A percentile compares a stretch with the other conserved stretches of the same genome.
Evolutionary conservation across 192 early-diverging fungal species (phyloP).

Genomic region (Kickxella alabastrina): DNA sequence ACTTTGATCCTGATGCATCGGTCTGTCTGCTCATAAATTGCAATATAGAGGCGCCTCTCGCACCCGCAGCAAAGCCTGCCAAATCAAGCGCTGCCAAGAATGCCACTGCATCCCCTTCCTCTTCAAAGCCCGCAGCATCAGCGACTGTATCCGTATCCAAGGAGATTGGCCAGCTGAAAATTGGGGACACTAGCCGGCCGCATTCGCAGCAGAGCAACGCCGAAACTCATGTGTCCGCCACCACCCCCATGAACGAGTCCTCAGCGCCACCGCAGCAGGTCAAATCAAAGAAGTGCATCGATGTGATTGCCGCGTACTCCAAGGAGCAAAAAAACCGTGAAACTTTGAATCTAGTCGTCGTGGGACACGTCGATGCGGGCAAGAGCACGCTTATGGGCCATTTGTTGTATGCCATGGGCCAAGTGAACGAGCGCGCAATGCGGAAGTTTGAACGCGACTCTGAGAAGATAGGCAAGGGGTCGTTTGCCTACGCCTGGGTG

Average conservation of each 20-base stretch:
- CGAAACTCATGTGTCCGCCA: constrained; percentile 8
- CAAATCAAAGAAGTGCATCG: constrained; percentile 55
- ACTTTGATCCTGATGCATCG: too few relatives aligned
- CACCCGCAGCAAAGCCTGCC: background rate
- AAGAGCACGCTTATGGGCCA: constrained; percentile 98
- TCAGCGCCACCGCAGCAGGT: constrained; percentile 6
- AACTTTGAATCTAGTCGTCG: constrained; percentile 80
- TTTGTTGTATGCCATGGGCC: constrained; percentile 80
- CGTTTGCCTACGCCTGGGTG: constrained; percentile 98
- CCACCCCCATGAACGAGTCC: constrained; percentile 54
- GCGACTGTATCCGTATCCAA: constrained; percentile 41
- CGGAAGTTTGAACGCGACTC: constrained; percentile 86
- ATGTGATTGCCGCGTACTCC: constrained; percentile 38
- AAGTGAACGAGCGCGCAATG: constrained; percentile 84
- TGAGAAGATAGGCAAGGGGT: constrained; percentile 89
- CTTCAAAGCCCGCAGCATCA: too few relatives aligned
- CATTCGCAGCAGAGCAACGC: constrained; percentile 7
- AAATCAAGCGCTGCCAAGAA: too few relatives aligned
- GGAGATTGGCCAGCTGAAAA: constrained; percentile 25
- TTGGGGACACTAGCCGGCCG: constrained; percentile 19
- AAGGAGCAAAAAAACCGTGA: constrained; percentile 54
- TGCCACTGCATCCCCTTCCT: too few relatives aligned
- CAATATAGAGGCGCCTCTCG: constrained; percentile 7
- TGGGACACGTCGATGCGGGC: constrained; percentile 96
- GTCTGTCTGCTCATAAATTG: background rate